phyloP scores from a whole-genome alignment of 495 filamentous ascomycete species.

The Oleoguttula mirabilis region DNA sequence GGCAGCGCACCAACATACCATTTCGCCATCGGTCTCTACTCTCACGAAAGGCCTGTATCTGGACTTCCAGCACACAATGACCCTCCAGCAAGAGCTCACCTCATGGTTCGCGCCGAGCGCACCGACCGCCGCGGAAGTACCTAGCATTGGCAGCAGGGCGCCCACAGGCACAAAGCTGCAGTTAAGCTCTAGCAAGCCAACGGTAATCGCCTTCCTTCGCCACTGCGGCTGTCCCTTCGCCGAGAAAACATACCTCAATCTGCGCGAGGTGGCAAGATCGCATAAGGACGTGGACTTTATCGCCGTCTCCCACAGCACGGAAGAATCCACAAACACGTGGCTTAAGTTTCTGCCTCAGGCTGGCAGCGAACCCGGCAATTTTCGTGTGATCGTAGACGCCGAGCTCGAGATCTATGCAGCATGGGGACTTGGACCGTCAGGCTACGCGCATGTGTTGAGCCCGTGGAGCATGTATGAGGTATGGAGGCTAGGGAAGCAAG shows the following conservation, averaged over 20 bases:
- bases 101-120: conserved; percentile 13
- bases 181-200: conserved; percentile 37
- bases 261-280: conserved; percentile 34
- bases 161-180: conserved; percentile 34
- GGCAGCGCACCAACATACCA: too few relatives aligned
- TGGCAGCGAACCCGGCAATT: conserved; percentile 29
- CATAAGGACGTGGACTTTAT: conserved; percentile 43
- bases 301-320: conserved; percentile 46
- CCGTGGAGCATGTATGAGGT: conserved; percentile 37
- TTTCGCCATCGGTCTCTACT: too few relatives aligned
- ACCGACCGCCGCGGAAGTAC: neutral
- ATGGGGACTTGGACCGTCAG: conserved; percentile 44
- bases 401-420: conserved; percentile 38
- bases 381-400: conserved; percentile 42
- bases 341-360: conserved; percentile 40
- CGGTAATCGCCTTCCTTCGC: conserved; percentile 45
- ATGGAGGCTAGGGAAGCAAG: conserved; percentile 37
- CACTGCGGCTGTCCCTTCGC: conserved; percentile 50
- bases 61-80: too few relatives aligned
- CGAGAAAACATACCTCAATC: conserved; percentile 44
- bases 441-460: conserved; percentile 40
- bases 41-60: too few relatives aligned
- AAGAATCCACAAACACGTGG: conserved; percentile 42
- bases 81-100: conserved; percentile 14
- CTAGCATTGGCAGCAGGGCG: conserved; percentile 26